Conservation (phyloP, 768 basidiomycete genomes). For the Rubroboletus satanas region DNA sequence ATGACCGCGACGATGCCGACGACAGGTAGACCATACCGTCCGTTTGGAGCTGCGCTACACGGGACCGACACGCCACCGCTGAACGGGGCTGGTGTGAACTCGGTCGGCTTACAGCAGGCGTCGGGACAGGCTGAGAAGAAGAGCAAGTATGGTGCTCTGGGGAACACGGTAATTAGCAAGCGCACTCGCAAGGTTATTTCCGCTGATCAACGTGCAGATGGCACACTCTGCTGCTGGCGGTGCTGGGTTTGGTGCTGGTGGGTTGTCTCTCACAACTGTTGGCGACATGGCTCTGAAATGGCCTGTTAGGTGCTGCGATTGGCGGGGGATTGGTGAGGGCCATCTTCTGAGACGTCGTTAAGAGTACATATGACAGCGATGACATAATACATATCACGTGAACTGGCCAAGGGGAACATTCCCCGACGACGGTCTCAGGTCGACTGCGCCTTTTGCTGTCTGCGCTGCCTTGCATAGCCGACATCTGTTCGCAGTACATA, state of each 20-base stretch:
- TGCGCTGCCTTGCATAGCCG: conserved; percentile 13
- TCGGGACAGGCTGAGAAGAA: conserved; percentile 44
- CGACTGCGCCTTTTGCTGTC: conserved; percentile 9
- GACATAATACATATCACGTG: conserved; percentile 28
- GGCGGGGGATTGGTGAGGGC: conserved; percentile 48
- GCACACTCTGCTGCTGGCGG: conserved; percentile 64
- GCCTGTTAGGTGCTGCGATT: conserved; percentile 43
- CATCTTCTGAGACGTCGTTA: conserved; percentile 35
- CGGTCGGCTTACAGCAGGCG: conserved; percentile 29
- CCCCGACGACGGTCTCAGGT: neutral
- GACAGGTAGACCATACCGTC: conserved; percentile 26
- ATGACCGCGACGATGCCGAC: neutral
- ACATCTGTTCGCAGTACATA: conserved; percentile 1
- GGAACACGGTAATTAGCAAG: conserved; percentile 47
- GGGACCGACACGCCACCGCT: conserved; percentile 33
- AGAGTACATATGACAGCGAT: neutral
- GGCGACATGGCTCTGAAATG: neutral
- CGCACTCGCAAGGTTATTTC: conserved; percentile 1
- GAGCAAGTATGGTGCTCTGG: conserved; percentile 52
- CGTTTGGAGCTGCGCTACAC: conserved; percentile 38
- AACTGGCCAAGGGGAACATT: neutral
- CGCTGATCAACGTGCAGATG: conserved; percentile 36
- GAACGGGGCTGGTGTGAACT: conserved; percentile 26
- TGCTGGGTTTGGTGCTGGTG: conserved; percentile 74
- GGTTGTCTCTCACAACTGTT: conserved; percentile 15